A percentile compares a stretch with the other conserved stretches of the same genome.
Evolutionary conservation across 495 filamentous ascomycete species (phyloP).

Genomic region (Podospora conica): DNA sequence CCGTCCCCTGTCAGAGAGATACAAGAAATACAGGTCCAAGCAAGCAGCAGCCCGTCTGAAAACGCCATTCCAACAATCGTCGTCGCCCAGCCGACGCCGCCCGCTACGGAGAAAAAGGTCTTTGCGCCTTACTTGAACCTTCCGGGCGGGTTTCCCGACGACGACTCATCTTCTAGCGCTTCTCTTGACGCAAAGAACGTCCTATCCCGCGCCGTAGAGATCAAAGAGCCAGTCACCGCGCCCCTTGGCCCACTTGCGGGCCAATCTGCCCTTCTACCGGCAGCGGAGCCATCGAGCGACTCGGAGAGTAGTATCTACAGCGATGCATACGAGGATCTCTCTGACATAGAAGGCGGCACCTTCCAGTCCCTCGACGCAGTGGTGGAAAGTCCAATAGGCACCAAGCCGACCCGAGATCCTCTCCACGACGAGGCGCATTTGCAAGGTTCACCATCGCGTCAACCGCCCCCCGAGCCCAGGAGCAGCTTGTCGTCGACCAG

Average conservation of each 20-base stretch:
- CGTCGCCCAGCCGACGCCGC: conserved; percentile 33
- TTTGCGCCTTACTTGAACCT: conserved; percentile 29
- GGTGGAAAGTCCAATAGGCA: conserved; percentile 51
- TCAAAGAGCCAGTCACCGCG: background rate
- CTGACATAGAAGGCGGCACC: conserved; percentile 61
- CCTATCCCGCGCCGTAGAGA: background rate
- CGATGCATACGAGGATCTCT: conserved; percentile 76
- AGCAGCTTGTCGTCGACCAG: conserved; percentile 9
- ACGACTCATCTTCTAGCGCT: conserved; percentile 26
- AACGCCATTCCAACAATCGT: conserved; percentile 31
- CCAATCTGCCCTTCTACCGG: background rate
- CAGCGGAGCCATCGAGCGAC: conserved; percentile 23
- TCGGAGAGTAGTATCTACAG: conserved; percentile 65
- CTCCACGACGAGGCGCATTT: background rate
- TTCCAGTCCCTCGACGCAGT: conserved; percentile 84
- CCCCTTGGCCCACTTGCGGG: background rate
- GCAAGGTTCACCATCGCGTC: conserved; percentile 7
- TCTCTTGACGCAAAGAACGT: background rate
- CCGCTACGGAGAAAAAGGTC: conserved; percentile 7
- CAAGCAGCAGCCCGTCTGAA: conserved; percentile 11
- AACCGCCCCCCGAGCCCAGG: conserved; percentile 3
- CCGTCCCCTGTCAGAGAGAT: background rate
- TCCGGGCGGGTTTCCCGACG: conserved; percentile 41
- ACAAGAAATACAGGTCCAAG: conserved; percentile 4
- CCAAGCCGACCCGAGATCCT: background rate